Base-by-base conservation (phyloP, 2,329 filamentous ascomycete genomes). In the Sporothrix dimorphospora region DNA sequence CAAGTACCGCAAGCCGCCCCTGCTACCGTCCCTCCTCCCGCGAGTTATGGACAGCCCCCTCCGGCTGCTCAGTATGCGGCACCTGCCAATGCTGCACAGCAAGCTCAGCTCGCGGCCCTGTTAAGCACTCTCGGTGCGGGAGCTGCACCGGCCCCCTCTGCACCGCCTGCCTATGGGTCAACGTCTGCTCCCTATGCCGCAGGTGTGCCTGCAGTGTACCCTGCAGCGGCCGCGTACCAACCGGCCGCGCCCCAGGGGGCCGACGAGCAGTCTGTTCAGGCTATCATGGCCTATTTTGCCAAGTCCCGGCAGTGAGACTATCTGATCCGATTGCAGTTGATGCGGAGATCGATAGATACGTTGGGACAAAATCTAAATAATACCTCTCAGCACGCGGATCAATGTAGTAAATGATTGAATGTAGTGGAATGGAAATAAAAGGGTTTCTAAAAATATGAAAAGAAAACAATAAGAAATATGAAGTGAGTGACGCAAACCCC, bases 241-340 rank as follows among this genome's bases (percentile, higher is more conserved):
- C 7, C 74, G 73, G 75, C 57, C 7, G 19, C 30, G 78, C 71
- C 77, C 78, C 14, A 81, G 82, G 47, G 61, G 4, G 34, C 53
- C n/a, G 72, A 69, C 27, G 73, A 84, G 9, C 83, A 89, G 14
- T 85, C 89, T 70, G 85, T 94, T 76, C 88, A 91, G 78, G 91
- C 92, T 76, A 92, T 94, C 69, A 91, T 94, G 87, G 90, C 90
- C 16, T 89, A 92, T 77, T 82, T 94, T 73, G 88, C 90, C 63
- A 88, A 87, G 76, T 91, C 88, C 77, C 85, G 89, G 74, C 86
- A 90, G 78, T 89, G 77, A 68, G 2, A 1, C 21, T 21, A 24
- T 12, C 21, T 24, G 9, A 8, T n/a, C 12, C 1, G 11, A 3
- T 8, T 53, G 7, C 9, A 21, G n/a, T 27, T 11, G n/a, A 21